Conservation (phyloP, 345 rosid genomes). For the Durio zibethinus region DNA sequence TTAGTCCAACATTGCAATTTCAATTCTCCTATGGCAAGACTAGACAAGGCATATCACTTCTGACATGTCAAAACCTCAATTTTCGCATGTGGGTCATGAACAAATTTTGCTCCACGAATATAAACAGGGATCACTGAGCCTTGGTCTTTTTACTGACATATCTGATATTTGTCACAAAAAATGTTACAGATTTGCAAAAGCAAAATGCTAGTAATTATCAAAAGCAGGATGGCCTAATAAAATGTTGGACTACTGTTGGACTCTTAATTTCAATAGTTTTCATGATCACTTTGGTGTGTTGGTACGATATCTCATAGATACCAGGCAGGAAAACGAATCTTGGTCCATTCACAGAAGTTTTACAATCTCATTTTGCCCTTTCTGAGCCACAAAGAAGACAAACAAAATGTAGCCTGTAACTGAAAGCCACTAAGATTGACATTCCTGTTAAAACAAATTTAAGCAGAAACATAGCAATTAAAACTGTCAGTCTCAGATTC, state of each 20-base stretch:
- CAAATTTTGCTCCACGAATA: background rate
- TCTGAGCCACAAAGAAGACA: constrained; percentile 45
- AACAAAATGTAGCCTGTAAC: constrained; percentile 57
- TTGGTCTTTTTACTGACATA: background rate
- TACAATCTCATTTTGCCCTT: constrained; percentile 46
- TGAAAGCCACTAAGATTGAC: constrained; percentile 41
- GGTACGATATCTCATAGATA: background rate
- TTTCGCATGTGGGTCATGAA: background rate
- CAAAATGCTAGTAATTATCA: background rate
- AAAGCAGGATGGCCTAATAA: too few relatives aligned
- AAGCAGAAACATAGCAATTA: background rate
- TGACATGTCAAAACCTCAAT: background rate
- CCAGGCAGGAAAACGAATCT: background rate
- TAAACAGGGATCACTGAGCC: background rate
- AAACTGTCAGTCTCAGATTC: background rate
- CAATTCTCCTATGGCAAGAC: too few relatives aligned
- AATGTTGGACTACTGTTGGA: too few relatives aligned
- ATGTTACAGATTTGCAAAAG: background rate
- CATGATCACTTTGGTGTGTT: background rate
- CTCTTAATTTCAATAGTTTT: too few relatives aligned
- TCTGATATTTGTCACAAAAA: background rate
- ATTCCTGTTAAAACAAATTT: constrained; percentile 37
- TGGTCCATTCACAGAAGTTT: background rate
- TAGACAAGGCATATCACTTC: background rate
- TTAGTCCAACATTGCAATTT: too few relatives aligned